These are phyloP conservation scores for Boletus smithii DNA, from an alignment of 1,284 basidiomycete genomes.

Conservation along the genomic window DNA sequence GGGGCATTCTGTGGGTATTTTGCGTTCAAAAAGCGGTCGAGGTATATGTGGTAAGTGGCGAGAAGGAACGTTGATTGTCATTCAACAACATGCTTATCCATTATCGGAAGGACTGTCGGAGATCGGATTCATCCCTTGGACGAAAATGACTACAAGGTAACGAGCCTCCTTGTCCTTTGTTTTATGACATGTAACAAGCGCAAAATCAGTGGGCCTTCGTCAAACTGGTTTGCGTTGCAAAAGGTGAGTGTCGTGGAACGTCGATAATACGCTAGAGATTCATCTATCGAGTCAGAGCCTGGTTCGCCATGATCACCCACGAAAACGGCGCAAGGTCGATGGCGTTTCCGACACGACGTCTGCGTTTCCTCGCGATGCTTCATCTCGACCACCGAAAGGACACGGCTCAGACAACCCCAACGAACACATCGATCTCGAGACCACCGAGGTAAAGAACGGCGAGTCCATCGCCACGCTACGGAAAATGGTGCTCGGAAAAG, in stretches of 20 bases:
- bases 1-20: conserved; percentile 18
- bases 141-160: conserved; percentile 17
- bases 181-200: conserved; percentile 2
- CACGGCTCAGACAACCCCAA: not conserved
- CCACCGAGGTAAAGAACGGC: conserved; percentile 38
- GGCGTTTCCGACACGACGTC: not conserved
- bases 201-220: conserved; percentile 35
- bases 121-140: conserved; percentile 6
- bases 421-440: conserved; percentile 24
- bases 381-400: not conserved
- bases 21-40: too few species aligned
- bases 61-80: not conserved
- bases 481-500: conserved; percentile 50
- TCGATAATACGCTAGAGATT: not conserved
- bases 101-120: conserved; percentile 13
- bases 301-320: conserved; percentile 11
- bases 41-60: not conserved
- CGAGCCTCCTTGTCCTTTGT: conserved; percentile 2
- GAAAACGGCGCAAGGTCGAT: conserved; percentile 36
- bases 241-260: conserved; percentile 35
- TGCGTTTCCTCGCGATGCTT: conserved; percentile 1
- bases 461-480: conserved; percentile 47
- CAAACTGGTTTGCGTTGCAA: conserved; percentile 49
- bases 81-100: not conserved
- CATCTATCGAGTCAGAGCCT: conserved; percentile 4